Conservation (phyloP, 2,329 filamentous ascomycete genomes). For the Xylaria sp. region DNA sequence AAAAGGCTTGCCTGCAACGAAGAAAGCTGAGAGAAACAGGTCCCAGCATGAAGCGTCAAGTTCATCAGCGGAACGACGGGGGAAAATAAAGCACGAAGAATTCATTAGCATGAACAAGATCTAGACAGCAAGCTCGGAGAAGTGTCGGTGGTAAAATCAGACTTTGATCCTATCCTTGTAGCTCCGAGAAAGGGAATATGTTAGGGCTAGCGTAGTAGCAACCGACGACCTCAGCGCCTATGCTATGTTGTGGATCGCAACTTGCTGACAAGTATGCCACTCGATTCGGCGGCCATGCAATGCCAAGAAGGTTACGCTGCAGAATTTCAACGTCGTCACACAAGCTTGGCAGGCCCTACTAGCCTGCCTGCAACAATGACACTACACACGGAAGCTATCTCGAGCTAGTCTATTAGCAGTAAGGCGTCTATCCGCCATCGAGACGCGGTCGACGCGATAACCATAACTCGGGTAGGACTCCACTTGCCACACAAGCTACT, state of each 20-base stretch:
- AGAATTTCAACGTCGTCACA: conserved; percentile 37
- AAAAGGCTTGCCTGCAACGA: neutral
- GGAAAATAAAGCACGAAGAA: conserved; percentile 18
- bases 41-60: conserved; percentile 3
- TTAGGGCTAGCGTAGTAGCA: neutral
- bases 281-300: conserved; percentile 23
- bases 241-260: conserved; percentile 14
- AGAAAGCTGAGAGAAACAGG: conserved; percentile 1
- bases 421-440: neutral
- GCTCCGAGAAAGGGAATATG: conserved; percentile 15
- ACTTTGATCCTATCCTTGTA: neutral
- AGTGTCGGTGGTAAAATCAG: neutral
- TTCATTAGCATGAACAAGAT: conserved; percentile 19
- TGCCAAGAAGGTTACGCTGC: conserved; percentile 37
- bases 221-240: conserved; percentile 25
- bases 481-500: neutral
- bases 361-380: conserved; percentile 13
- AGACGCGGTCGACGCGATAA: neutral
- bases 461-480: neutral
- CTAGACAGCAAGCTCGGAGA: neutral
- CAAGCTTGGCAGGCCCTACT: conserved; percentile 19
- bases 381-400: neutral
- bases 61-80: conserved; percentile 11
- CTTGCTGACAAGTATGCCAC: conserved; percentile 22
- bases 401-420: neutral